Conservation (phyloP, 805 yeast genomes). For the Kodamaea neixiangensis region DNA sequence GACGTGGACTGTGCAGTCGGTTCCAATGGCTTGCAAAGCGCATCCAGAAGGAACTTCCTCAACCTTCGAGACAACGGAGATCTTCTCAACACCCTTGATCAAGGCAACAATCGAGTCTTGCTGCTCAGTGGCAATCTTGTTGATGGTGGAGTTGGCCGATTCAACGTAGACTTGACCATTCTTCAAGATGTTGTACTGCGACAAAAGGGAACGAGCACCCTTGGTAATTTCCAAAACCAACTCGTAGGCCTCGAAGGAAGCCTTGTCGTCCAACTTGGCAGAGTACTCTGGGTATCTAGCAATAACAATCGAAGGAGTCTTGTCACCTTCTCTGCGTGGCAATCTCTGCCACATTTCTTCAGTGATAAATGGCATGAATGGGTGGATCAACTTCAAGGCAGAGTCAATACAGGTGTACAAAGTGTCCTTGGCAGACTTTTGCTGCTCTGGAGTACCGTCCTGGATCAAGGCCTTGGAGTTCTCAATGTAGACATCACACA, state of each 20-base stretch:
- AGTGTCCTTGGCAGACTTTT: slow-evolving; percentile 90
- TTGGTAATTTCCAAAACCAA: slow-evolving; percentile 83
- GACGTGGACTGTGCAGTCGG: slow-evolving; percentile 82
- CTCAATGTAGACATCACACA: slow-evolving; percentile 98
- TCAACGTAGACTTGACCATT: slow-evolving; percentile 86
- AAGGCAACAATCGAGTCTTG: slow-evolving; percentile 85
- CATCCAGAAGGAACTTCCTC: slow-evolving; percentile 83
- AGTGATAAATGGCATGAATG: slow-evolving; percentile 96
- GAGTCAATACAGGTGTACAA: slow-evolving; percentile 90
- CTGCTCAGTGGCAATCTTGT: slow-evolving; percentile 63
- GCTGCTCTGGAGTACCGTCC: slow-evolving; percentile 86
- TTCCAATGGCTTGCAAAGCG: slow-evolving; percentile 78
- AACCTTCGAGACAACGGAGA: slow-evolving; percentile 58
- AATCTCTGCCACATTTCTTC: slow-evolving; percentile 99
- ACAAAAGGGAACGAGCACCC: slow-evolving; percentile 85
- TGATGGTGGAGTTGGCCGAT: slow-evolving; percentile 50
- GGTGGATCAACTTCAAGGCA: slow-evolving; percentile 90
- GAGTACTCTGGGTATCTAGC: slow-evolving; percentile 77
- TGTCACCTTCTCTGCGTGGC: slow-evolving; percentile 80
- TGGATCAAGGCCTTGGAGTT: slow-evolving; percentile 90
- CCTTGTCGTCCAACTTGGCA: slow-evolving; percentile 59
- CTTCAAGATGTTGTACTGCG: slow-evolving; percentile 87
- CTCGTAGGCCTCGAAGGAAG: slow-evolving; percentile 76
- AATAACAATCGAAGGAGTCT: slow-evolving; percentile 68
- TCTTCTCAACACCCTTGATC: slow-evolving; percentile 84